Evolutionary conservation across 192 early-diverging fungal species (phyloP), one percentile per base, ranked within the genome.

Genomic region (Coemansia sp.): DNA sequence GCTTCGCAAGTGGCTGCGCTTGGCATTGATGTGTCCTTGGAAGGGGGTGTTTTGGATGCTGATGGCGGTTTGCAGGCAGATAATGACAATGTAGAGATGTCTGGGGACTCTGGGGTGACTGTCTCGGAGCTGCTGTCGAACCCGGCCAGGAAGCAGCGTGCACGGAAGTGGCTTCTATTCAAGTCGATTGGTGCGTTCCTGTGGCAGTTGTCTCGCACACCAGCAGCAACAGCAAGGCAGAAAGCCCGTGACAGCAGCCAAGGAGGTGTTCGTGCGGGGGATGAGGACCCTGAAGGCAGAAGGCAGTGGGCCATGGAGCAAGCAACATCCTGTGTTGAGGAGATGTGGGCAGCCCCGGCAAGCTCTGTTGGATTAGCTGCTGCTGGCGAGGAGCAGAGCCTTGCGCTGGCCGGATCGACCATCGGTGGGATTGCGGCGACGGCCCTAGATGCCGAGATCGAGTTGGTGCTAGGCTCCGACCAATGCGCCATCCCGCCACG

Each of bases 111-210:
- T 2, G 51, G n/a, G 15, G 49, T 45, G 15, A 62, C 61, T 11
- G 41, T 67, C 11, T 44, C 39, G 4, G 66, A 71, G 1, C 44
- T 72, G 23, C 57, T 66, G 45, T 38, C 45, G 0, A 57, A 38
- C 12, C 44, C 48, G 7, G 49, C 56, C 26, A 49, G 65, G n/a
- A 62, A 66, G 39, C 18, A 35, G 34, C 69, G 63, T 4, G 66
- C 70, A 34, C 44, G 55, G 16, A 68, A 45, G 41, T 72, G 76
- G 76, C 63, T 74, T 48, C 41, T 75, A 56, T 72, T 67, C 64
- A 73, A 70, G 34, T 58, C 71, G 8, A 44, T 78, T 35, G 72
- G 72, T n/a, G 75, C 75, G 14, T 83, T 83, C 51, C 56, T 83
- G 30, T 65, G 55, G 58, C 80, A 66, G 4, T 53, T 81, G 30